Conservation (phyloP, 139 green algal genomes). For the Auxenochlorella protothecoides region DNA sequence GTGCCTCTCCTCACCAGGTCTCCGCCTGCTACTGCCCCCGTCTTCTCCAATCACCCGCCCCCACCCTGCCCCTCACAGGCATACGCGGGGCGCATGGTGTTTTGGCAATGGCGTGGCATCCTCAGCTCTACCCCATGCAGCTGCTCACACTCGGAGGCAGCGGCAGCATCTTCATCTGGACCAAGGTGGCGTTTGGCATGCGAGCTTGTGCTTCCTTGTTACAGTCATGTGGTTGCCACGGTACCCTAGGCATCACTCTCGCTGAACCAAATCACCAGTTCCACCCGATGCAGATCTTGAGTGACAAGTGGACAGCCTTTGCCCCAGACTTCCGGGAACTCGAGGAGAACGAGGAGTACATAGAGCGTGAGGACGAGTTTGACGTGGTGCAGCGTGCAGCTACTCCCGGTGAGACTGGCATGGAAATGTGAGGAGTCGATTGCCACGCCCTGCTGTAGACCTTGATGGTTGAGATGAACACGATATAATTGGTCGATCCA, state of each 20-base stretch:
- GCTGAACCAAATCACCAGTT: too few species aligned
- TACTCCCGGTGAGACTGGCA: too few species aligned
- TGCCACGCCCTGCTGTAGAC: too few species aligned
- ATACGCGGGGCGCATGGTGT: too few species aligned
- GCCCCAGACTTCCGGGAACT: constrained; percentile 89
- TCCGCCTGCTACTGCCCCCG: too few species aligned
- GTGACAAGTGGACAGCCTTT: constrained; percentile 90
- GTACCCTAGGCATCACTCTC: too few species aligned
- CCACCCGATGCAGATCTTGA: constrained; percentile 33
- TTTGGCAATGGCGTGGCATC: constrained; percentile 62
- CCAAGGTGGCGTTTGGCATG: constrained; percentile 8
- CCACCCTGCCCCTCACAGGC: not conserved
- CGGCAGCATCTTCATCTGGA: constrained; percentile 71
- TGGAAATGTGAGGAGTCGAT: too few species aligned
- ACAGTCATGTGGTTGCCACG: not conserved
- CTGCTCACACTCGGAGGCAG: constrained; percentile 43
- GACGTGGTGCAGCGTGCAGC: constrained; percentile 31
- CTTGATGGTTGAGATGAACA: too few species aligned
- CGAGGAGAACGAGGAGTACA: constrained; percentile 79
- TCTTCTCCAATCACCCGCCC: not conserved
- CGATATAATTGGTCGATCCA: too few species aligned
- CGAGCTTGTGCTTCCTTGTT: not conserved
- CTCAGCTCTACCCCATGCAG: constrained; percentile 35
- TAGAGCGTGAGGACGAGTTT: constrained; percentile 90
- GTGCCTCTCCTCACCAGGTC: too few species aligned